Conservation (phyloP, 2,329 filamentous ascomycete genomes). For the Zopfia rhizophila region DNA sequence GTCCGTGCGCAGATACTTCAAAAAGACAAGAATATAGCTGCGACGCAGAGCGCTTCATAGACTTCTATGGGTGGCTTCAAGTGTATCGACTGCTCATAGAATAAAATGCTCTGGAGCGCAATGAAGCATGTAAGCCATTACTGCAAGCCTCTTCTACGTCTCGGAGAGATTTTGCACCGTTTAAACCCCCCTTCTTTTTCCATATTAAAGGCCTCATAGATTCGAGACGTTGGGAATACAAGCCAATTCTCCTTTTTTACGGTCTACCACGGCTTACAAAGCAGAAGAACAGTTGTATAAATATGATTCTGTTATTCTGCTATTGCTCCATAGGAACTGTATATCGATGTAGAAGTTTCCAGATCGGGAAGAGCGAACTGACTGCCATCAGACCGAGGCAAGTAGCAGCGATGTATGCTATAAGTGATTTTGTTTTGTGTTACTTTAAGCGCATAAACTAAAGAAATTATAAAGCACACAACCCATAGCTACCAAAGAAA, state of each 20-base stretch:
- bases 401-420: conserved; percentile 24
- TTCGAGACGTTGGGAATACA: too few relatives aligned
- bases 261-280: too few relatives aligned
- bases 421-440: conserved; percentile 18
- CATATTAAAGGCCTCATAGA: too few relatives aligned
- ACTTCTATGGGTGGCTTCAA: conserved; percentile 35
- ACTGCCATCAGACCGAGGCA: conserved; percentile 25
- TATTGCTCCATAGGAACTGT: conserved; percentile 40
- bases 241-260: too few relatives aligned
- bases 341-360: conserved; percentile 37
- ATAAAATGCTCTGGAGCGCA: conserved; percentile 31
- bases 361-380: conserved; percentile 30
- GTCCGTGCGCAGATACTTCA: conserved; percentile 34
- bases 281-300: conserved; percentile 34
- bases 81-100: conserved; percentile 38
- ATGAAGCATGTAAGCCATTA: too few relatives aligned
- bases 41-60: conserved; percentile 41
- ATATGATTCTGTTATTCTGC: conserved; percentile 39
- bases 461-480: too few relatives aligned
- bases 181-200: too few relatives aligned
- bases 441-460: too few relatives aligned
- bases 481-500: too few relatives aligned
- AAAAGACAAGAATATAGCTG: conserved; percentile 37
- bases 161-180: too few relatives aligned
- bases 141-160: too few relatives aligned